These are phyloP conservation scores for Austroboletus niveus DNA, from an alignment of 1,284 basidiomycete species.

Conservation along the genomic window DNA sequence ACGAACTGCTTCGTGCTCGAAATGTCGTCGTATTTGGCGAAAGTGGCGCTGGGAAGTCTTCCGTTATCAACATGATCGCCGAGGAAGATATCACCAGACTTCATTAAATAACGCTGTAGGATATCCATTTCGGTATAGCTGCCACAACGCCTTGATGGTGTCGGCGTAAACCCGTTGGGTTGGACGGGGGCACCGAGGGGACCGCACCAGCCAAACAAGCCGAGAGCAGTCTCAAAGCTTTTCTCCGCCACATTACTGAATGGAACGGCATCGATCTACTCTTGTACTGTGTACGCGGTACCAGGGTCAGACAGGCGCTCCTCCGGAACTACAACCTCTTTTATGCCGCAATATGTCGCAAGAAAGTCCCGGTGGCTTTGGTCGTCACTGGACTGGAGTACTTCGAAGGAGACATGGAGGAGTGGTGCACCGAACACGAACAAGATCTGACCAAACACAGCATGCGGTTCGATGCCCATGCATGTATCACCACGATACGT, in stretches of 20 bases:
- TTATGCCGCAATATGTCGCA: conserved; percentile 27
- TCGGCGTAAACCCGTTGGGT: conserved; percentile 24
- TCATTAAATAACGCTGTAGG: conserved; percentile 27
- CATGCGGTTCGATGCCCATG: conserved; percentile 30
- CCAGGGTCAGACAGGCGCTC: conserved; percentile 26
- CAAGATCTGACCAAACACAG: conserved; percentile 26
- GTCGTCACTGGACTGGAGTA: conserved; percentile 36
- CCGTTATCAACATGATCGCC: conserved; percentile 31
- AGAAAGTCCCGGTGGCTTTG: conserved; percentile 32
- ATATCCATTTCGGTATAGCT: conserved; percentile 25
- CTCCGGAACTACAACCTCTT: conserved; percentile 34
- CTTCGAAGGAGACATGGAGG: conserved; percentile 31
- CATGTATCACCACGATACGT: conserved; percentile 31
- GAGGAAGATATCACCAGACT: conserved; percentile 21
- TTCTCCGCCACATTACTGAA: conserved; percentile 26
- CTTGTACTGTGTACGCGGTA: conserved; percentile 34
- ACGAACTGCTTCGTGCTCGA: conserved; percentile 7
- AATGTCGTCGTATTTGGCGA: conserved; percentile 32
- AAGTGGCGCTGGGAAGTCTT: conserved; percentile 32
- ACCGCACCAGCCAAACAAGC: conserved; percentile 21
- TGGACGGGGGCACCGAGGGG: conserved; percentile 29
- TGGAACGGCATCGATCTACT: conserved; percentile 31
- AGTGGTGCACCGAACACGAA: conserved; percentile 33
- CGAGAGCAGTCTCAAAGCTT: conserved; percentile 22
- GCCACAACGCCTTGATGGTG: conserved; percentile 15